These are phyloP conservation scores for Penicillium sp. DNA, from an alignment of 2,329 filamentous ascomycete species.

Conservation along the genomic window DNA sequence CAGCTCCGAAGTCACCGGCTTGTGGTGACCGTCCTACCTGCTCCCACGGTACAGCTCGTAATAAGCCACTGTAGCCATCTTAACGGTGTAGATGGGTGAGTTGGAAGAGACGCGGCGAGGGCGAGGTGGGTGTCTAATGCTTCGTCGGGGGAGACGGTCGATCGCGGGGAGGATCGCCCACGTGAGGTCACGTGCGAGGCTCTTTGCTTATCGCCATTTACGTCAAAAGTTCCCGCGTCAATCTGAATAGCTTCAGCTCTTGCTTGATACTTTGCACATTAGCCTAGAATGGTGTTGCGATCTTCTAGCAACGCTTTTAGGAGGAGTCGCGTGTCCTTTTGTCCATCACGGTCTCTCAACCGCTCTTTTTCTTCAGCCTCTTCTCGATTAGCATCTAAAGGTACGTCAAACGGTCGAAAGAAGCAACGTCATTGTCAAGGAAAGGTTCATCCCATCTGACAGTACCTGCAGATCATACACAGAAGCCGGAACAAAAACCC, in stretches of 20 bases:
- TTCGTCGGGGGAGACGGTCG: slow-evolving; percentile 11
- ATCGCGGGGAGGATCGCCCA: slow-evolving; percentile 16
- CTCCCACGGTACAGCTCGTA: slow-evolving; percentile 98
- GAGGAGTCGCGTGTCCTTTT: background rate
- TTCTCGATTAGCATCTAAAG: slow-evolving; percentile 3
- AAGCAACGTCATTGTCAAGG: background rate
- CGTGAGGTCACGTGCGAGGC: slow-evolving; percentile 11
- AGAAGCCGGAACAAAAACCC: background rate
- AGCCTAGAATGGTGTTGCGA: background rate
- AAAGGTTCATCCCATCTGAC: background rate
- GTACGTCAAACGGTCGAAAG: background rate
- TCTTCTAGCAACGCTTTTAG: background rate
- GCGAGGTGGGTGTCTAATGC: slow-evolving; percentile 11
- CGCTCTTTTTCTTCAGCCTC: slow-evolving; percentile 7
- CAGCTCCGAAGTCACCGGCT: slow-evolving; percentile 5
- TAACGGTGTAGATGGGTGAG: slow-evolving; percentile 18
- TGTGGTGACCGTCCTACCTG: slow-evolving; percentile 63
- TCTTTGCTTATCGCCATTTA: slow-evolving; percentile 10
- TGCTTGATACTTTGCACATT: background rate
- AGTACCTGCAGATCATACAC: background rate
- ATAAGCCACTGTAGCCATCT: slow-evolving; percentile 56
- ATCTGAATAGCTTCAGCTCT: background rate
- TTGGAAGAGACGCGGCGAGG: slow-evolving; percentile 5
- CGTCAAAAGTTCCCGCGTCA: slow-evolving; percentile 3
- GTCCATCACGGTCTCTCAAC: background rate